A percentile compares a stretch with the other conserved stretches of the same genome.
phyloP scores from a whole-genome alignment of 75 land plant genomes.

The Selaginella tamariscina region DNA sequence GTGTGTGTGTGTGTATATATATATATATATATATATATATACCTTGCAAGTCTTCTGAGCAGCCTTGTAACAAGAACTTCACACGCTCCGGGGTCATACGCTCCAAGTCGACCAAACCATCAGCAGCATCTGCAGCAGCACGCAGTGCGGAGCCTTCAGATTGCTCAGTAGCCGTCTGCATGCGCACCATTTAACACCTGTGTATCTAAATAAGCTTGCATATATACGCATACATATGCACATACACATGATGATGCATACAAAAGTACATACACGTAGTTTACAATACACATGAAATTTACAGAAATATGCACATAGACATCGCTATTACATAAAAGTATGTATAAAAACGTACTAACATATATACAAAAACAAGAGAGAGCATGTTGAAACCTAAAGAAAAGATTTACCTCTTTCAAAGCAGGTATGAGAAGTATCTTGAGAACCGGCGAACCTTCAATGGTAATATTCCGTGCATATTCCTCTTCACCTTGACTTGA shows the following conservation, averaged over 20 bases:
- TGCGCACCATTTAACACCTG: background rate
- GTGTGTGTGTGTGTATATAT: background rate
- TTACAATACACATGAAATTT: no score
- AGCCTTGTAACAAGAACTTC: conserved; percentile 67
- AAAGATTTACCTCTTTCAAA: conserved; percentile 90
- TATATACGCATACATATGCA: background rate
- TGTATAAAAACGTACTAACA: conserved; percentile 2
- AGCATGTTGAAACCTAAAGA: no score
- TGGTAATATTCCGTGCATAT: conserved; percentile 38
- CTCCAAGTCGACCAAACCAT: conserved; percentile 62
- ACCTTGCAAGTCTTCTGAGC: conserved; percentile 73
- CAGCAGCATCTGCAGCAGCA: conserved; percentile 51
- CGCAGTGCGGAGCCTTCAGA: conserved; percentile 52
- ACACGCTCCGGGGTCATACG: conserved; percentile 73
- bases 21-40: background rate
- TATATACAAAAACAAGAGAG: no score
- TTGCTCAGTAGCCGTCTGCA: conserved; percentile 68
- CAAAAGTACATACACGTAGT: no score
- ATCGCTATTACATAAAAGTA: background rate
- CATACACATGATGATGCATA: no score
- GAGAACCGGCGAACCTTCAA: conserved; percentile 52
- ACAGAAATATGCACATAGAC: no score
- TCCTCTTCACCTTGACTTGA: conserved; percentile 44
- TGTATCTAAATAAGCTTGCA: background rate
- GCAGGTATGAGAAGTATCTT: conserved; percentile 76